These are phyloP conservation scores for Tephrocybe sp. DNA, from an alignment of 768 basidiomycete species.

Conservation along the genomic window DNA sequence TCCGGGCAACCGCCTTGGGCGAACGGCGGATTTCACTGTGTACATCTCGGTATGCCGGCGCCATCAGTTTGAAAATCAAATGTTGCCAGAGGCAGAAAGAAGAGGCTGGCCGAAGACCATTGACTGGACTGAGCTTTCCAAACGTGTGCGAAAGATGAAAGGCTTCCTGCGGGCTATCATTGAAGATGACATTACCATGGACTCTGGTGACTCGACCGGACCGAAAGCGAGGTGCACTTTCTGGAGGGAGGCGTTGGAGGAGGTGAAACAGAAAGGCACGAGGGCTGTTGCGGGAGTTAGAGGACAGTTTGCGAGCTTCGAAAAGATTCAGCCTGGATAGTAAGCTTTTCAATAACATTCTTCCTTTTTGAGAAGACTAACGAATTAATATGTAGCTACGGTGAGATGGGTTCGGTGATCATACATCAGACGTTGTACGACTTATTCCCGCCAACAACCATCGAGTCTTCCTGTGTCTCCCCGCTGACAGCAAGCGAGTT, in stretches of 20 bases:
- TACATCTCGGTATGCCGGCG: conserved; percentile 74
- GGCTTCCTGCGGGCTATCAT: conserved; percentile 48
- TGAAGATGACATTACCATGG: conserved; percentile 33
- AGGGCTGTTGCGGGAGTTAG: conserved; percentile 64
- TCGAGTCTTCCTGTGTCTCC: conserved; percentile 49
- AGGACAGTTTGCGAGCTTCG: conserved; percentile 76
- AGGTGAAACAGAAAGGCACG: conserved; percentile 63
- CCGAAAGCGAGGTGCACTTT: conserved; percentile 49
- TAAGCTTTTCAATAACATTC: conserved; percentile 35
- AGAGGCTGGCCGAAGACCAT: conserved; percentile 79
- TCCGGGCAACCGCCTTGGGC: conserved; percentile 64
- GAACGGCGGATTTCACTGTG: conserved; percentile 49
- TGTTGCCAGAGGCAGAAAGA: conserved; percentile 66
- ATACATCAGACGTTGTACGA: conserved; percentile 75
- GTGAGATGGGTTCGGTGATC: conserved; percentile 78
- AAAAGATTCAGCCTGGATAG: conserved; percentile 89
- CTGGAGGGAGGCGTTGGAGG: conserved; percentile 64
- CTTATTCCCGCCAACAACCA: conserved; percentile 63
- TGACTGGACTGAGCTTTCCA: conserved; percentile 55
- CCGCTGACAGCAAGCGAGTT: conserved; percentile 78
- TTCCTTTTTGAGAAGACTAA: background rate
- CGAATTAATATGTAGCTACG: conserved; percentile 57
- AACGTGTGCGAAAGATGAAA: conserved; percentile 53
- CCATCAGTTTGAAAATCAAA: conserved; percentile 72
- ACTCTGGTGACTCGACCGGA: conserved; percentile 4